Conservation (phyloP, 805 yeast species). For the Teunomyces lycoperdinae region DNA sequence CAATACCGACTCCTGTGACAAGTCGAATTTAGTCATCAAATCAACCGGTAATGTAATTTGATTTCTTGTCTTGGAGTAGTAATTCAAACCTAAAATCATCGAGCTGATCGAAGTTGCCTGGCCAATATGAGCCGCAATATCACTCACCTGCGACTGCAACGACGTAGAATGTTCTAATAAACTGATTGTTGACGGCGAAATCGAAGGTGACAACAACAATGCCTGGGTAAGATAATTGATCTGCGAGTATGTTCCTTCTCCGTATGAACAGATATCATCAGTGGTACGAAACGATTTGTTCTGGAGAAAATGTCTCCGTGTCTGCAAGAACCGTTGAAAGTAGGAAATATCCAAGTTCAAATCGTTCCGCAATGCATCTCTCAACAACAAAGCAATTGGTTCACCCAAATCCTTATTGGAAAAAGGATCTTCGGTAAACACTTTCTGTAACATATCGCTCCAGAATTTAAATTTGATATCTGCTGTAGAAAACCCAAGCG, state of each 20-base stretch:
- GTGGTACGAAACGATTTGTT: conserved; percentile 45
- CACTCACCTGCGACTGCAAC: conserved; percentile 48
- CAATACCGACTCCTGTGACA: conserved; percentile 65
- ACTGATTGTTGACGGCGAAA: conserved; percentile 54
- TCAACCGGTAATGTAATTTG: conserved; percentile 64
- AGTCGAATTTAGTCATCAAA: conserved; percentile 46
- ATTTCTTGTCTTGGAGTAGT: conserved; percentile 50
- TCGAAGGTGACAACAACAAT: conserved; percentile 50
- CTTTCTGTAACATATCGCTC: conserved; percentile 57
- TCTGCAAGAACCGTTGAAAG: conserved; percentile 58
- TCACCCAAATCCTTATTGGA: conserved; percentile 47
- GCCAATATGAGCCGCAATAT: conserved; percentile 76
- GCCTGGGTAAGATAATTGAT: conserved; percentile 65
- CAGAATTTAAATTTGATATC: conserved; percentile 70
- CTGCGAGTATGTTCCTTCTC: conserved; percentile 79
- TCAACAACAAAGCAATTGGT: conserved; percentile 61
- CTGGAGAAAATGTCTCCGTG: conserved; percentile 53
- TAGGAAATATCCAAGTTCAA: conserved; percentile 50
- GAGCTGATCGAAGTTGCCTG: conserved; percentile 75
- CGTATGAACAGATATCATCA: conserved; percentile 67
- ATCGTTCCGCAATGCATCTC: conserved; percentile 49
- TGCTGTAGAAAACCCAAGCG: conserved; percentile 39
- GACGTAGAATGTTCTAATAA: conserved; percentile 45
- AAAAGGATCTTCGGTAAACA: conserved; percentile 34
- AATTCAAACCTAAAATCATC: conserved; percentile 56